Conservation (phyloP, 2,329 filamentous ascomycete genomes). For the Paraconiothyrium brasiliense region DNA sequence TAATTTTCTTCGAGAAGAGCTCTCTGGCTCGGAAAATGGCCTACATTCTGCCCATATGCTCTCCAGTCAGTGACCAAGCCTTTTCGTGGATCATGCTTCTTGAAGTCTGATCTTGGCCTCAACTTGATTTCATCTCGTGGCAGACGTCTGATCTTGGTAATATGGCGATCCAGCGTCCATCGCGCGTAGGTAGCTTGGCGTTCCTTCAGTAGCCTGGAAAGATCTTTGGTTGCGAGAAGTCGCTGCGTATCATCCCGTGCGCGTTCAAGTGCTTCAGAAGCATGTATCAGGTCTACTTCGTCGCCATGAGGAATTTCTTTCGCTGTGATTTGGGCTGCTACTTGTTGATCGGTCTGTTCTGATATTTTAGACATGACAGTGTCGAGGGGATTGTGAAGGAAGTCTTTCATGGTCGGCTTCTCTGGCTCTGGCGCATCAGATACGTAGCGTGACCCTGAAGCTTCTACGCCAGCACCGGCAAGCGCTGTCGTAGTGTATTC, state of each 20-base stretch:
- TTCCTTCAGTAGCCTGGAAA: slow-evolving; percentile 34
- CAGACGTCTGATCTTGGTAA: slow-evolving; percentile 45
- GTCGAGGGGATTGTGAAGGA: slow-evolving; percentile 37
- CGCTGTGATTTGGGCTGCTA: slow-evolving; percentile 49
- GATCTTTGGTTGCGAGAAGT: slow-evolving; percentile 27
- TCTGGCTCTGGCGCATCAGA: slow-evolving; percentile 28
- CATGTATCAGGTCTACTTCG: slow-evolving; percentile 49
- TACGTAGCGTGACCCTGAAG: slow-evolving; percentile 31
- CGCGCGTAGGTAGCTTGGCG: slow-evolving; percentile 46
- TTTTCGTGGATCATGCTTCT: slow-evolving; percentile 29
- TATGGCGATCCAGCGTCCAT: slow-evolving; percentile 50
- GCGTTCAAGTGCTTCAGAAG: slow-evolving; percentile 33
- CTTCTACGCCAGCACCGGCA: slow-evolving; percentile 21
- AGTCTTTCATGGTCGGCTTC: slow-evolving; percentile 34
- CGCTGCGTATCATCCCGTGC: slow-evolving; percentile 26
- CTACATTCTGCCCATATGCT: slow-evolving; percentile 38
- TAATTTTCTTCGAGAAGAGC: slow-evolving; percentile 1
- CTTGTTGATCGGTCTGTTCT: slow-evolving; percentile 33
- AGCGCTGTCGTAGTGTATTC: slow-evolving; percentile 23
- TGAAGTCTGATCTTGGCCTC: slow-evolving; percentile 35
- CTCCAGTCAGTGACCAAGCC: slow-evolving; percentile 39
- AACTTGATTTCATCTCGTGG: slow-evolving; percentile 27
- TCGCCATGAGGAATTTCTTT: slow-evolving; percentile 54
- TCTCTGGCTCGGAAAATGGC: background rate
- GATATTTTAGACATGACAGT: slow-evolving; percentile 34